Conservation (phyloP, 495 filamentous ascomycete genomes). For the Articulospora tetracladia region DNA sequence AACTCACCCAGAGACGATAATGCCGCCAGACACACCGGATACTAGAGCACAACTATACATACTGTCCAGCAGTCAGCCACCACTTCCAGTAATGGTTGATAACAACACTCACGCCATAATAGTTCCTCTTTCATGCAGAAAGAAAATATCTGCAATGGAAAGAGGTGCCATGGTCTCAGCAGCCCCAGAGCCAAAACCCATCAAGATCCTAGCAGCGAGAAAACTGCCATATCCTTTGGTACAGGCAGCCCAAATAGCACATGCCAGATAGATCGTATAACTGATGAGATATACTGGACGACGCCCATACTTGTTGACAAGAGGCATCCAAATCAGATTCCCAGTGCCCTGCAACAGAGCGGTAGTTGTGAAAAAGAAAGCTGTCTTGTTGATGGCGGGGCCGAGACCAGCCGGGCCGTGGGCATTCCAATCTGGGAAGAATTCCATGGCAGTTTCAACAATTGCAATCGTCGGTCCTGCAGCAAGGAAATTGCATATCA, state of each 20-base stretch:
- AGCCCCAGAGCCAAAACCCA: constrained; percentile 48
- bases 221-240: constrained; percentile 40
- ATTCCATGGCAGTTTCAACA: constrained; percentile 39
- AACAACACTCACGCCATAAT: constrained; percentile 32
- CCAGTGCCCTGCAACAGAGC: constrained; percentile 46
- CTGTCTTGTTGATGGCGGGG: constrained; percentile 37
- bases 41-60: constrained; percentile 46
- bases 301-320: constrained; percentile 51
- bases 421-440: constrained; percentile 33
- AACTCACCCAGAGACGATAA: constrained; percentile 41
- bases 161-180: constrained; percentile 49
- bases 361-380: constrained; percentile 50
- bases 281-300: constrained; percentile 47
- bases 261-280: constrained; percentile 40
- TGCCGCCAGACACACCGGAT: constrained; percentile 40
- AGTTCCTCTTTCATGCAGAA: constrained; percentile 52
- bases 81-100: background rate
- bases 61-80: constrained; percentile 8
- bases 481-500: constrained; percentile 52
- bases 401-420: constrained; percentile 8
- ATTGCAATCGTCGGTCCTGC: constrained; percentile 52
- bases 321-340: constrained; percentile 53
- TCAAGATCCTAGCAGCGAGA: constrained; percentile 42
- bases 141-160: constrained; percentile 53
- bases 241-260: constrained; percentile 42